phyloP scores from a whole-genome alignment of 202 grass and related monocot species.

The Alloteropsis angusta region DNA sequence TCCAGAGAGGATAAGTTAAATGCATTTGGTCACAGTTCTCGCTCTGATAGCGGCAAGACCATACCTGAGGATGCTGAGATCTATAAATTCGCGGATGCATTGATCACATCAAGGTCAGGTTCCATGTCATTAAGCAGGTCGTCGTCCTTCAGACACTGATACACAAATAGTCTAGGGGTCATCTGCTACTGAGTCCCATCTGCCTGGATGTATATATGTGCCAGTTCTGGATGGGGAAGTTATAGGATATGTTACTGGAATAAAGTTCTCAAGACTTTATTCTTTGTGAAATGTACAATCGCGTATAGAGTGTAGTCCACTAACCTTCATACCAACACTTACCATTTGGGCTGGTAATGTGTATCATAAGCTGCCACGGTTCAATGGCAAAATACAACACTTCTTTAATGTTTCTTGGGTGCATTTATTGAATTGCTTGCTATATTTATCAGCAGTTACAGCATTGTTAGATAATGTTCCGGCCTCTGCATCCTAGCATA shows the following conservation, averaged over 20 bases:
- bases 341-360: neutral
- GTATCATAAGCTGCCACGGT: neutral
- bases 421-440: neutral
- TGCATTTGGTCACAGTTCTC: constrained; percentile 18
- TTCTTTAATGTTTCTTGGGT: neutral
- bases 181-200: constrained; percentile 13
- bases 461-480: neutral
- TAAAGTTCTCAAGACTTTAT: constrained; percentile 13
- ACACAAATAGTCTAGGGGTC: constrained; percentile 31
- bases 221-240: constrained; percentile 28
- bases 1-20: constrained; percentile 27
- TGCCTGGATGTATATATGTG: constrained; percentile 38
- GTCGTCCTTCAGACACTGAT: constrained; percentile 34
- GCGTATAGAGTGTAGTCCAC: constrained; percentile 33
- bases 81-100: constrained; percentile 55
- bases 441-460: neutral
- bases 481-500: neutral
- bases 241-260: constrained; percentile 25
- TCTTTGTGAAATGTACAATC: constrained; percentile 32
- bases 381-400: neutral
- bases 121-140: constrained; percentile 42
- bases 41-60: constrained; percentile 12
- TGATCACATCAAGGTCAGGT: constrained; percentile 39
- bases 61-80: constrained; percentile 44
- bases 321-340: constrained; percentile 10